Conservation (phyloP, 495 filamentous ascomycete genomes). For the Entonaema liquescens region DNA sequence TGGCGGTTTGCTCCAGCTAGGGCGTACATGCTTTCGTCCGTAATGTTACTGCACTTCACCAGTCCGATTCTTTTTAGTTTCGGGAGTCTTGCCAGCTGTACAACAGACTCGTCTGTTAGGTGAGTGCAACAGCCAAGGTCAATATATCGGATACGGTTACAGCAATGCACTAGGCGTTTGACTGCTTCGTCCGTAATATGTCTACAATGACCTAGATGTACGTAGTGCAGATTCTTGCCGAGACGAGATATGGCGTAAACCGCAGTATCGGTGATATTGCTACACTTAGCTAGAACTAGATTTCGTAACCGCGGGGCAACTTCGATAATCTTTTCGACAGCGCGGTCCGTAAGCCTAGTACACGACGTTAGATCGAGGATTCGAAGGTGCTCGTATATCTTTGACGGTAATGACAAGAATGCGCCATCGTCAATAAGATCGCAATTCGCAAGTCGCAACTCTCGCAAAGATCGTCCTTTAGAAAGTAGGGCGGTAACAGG, state of each 20-base stretch:
- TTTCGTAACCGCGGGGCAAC: constrained; percentile 90
- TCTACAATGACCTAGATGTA: constrained; percentile 93
- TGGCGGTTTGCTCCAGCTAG: constrained; percentile 70
- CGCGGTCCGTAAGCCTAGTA: constrained; percentile 79
- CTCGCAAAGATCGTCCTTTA: constrained; percentile 81
- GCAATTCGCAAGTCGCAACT: constrained; percentile 87
- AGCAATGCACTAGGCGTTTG: constrained; percentile 78
- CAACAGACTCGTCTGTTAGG: constrained; percentile 88
- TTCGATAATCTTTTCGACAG: constrained; percentile 84
- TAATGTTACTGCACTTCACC: constrained; percentile 91
- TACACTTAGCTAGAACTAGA: constrained; percentile 92
- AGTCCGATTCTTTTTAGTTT: constrained; percentile 94
- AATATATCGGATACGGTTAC: constrained; percentile 96
- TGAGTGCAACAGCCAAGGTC: constrained; percentile 94
- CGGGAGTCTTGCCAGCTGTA: constrained; percentile 82
- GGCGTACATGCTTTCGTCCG: constrained; percentile 85
- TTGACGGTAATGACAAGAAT: constrained; percentile 80
- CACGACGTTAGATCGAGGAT: constrained; percentile 95
- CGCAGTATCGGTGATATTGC: constrained; percentile 86
- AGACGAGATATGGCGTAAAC: constrained; percentile 88
- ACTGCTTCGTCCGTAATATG: constrained; percentile 90
- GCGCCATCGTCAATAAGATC: constrained; percentile 81
- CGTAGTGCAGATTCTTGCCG: constrained; percentile 94
- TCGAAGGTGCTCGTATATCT: constrained; percentile 83
- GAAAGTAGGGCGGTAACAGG: constrained; percentile 80